A percentile compares a stretch with the other conserved stretches of the same genome.
Evolutionary conservation across 1,284 basidiomycete genomes (phyloP).

Genomic region (Melanopsichium pennsylvanicum): DNA sequence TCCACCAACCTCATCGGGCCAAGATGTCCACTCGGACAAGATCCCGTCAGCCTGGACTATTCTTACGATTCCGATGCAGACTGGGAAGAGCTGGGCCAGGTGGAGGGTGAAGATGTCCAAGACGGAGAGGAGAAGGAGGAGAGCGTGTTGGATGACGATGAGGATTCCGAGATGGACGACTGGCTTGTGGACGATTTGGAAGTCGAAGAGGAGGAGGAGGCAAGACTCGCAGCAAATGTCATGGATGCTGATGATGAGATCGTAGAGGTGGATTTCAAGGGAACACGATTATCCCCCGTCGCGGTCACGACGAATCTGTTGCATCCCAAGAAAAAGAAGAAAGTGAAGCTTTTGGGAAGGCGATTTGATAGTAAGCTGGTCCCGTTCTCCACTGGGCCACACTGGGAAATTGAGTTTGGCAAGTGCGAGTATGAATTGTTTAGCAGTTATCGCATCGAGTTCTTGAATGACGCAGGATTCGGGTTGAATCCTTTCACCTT

Average conservation of each 20-base stretch:
- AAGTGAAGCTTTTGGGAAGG: constrained; percentile 58
- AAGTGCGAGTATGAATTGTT: constrained; percentile 53
- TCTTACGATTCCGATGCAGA: constrained; percentile 63
- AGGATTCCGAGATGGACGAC: constrained; percentile 64
- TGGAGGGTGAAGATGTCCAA: constrained; percentile 60
- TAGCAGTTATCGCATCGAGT: constrained; percentile 55
- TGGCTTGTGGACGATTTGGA: constrained; percentile 64
- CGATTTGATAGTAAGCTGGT: constrained; percentile 62
- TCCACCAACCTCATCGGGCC: constrained; percentile 58
- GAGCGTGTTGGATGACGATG: constrained; percentile 39
- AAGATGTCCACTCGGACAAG: constrained; percentile 58
- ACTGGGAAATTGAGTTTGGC: constrained; percentile 56
- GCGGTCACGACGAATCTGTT: constrained; percentile 19
- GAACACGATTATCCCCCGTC: constrained; percentile 30
- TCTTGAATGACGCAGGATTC: constrained; percentile 55
- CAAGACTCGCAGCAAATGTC: constrained; percentile 4
- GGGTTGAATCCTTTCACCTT: constrained; percentile 63
- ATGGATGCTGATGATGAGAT: constrained; percentile 37
- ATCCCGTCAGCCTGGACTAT: constrained; percentile 62
- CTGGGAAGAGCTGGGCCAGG: constrained; percentile 61
- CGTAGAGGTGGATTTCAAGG: constrained; percentile 44
- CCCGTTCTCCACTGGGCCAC: constrained; percentile 59
- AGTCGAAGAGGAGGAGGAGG: constrained; percentile 54
- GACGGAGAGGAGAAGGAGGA: constrained; percentile 54
- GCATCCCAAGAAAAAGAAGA: constrained; percentile 61